Evolutionary conservation across 2,329 filamentous ascomycete genomes (phyloP), one percentile per base, ranked within the genome.

Genomic region (Monosporascus ibericus): DNA sequence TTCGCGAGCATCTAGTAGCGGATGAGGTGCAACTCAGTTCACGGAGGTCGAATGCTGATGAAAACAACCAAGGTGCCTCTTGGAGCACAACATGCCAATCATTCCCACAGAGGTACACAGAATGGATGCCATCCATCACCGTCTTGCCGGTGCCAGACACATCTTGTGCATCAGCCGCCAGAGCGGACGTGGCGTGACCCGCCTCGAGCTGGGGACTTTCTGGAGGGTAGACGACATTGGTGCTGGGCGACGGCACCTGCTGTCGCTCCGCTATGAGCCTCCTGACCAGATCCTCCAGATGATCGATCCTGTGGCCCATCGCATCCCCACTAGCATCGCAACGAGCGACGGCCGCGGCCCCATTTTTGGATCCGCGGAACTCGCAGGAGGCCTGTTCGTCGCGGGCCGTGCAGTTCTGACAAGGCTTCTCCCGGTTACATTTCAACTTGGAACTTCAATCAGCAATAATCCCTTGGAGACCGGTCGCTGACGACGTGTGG

Each of bases 361-460:
- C 48, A 30, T 50, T 53, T 25, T 55, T 57, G 18, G 54, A 53
- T 37, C 60, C 59, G 44, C 55, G 62, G 50, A 60, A 65, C 30
- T 57, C 55, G 55, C 63, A 65, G 5, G 47, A 46, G 3, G 54
- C 48, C 9, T 58, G 52, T 38, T 62, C 57, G 24, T 52, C 38
- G 7, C 63, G 62, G 20, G 60, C 55, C 18, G 27, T 51, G 48
- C 63, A 65, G 51, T 65, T 65, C 48, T 65, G 63, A 49, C 63
- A 65, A 11, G 63, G 63, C 30, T 53, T 54, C 53, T 63, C 60
- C n/a, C 63, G 58, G 48, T 64, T 63, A 52, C 63, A 65, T 53
- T 61, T 65, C 20, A 65, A 52, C 49, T 62, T 65, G 25, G 44
- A 7, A 6, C 6, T 34, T n/a, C 20, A 30, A n/a, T 51, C 49